Evolutionary conservation across 352 stramenopile genomes (phyloP).

Genomic region (Phytopythium litorale): DNA sequence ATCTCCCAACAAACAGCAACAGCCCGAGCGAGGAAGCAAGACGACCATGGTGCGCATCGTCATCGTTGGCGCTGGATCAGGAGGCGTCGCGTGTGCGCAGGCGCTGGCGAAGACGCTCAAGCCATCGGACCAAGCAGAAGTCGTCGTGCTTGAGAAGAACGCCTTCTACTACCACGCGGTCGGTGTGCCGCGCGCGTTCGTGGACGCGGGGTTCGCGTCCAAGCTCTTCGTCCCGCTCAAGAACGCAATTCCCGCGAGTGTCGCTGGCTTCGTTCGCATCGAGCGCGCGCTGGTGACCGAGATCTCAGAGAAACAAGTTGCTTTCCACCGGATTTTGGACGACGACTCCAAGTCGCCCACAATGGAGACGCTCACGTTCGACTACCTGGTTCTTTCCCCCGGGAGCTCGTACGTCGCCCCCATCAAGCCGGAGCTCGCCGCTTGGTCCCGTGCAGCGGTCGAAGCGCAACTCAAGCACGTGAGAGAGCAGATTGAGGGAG

Average conservation of each 20-base stretch:
- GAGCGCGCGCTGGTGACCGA: slow-evolving; percentile 18
- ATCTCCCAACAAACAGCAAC: background rate
- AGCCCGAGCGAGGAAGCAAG: background rate
- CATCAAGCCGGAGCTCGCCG: slow-evolving; percentile 20
- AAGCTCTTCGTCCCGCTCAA: slow-evolving; percentile 40
- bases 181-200: slow-evolving; percentile 27
- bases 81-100: slow-evolving; percentile 29
- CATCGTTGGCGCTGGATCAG: slow-evolving; percentile 27
- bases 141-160: slow-evolving; percentile 39
- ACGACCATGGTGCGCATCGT: slow-evolving; percentile 20
- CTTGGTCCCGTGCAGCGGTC: slow-evolving; percentile 17
- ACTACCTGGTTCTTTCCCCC: slow-evolving; percentile 34
- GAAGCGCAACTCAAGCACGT: slow-evolving; percentile 21
- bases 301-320: slow-evolving; percentile 23
- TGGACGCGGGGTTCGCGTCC: slow-evolving; percentile 22
- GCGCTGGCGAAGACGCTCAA: slow-evolving; percentile 21
- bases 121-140: slow-evolving; percentile 17
- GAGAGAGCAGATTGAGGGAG: slow-evolving; percentile 17
- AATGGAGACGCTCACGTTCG: slow-evolving; percentile 22
- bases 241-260: slow-evolving; percentile 19
- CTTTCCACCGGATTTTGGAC: slow-evolving; percentile 16
- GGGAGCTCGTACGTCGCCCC: slow-evolving; percentile 29
- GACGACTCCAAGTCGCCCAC: slow-evolving; percentile 11
- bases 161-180: slow-evolving; percentile 34
- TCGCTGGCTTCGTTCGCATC: slow-evolving; percentile 15